phyloP scores from a whole-genome alignment of 1,284 basidiomycete species.

The Bondarzewia mesenterica region DNA sequence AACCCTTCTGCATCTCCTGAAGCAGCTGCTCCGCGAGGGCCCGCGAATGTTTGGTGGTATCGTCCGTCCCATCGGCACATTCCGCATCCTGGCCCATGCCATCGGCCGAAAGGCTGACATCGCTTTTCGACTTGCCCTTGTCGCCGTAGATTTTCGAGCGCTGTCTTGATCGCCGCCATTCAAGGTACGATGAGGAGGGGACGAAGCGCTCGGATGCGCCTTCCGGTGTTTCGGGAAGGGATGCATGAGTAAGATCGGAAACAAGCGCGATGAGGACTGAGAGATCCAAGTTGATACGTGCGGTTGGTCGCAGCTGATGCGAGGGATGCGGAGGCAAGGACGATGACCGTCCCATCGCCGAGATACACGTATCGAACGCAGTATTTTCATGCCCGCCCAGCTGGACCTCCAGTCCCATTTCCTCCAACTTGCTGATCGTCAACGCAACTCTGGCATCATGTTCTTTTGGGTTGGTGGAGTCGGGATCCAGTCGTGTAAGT shows the following conservation, averaged over 20 bases:
- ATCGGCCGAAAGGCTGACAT: constrained; percentile 8
- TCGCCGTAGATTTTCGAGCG: constrained; percentile 17
- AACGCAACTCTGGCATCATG: constrained; percentile 52
- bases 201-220: constrained; percentile 59
- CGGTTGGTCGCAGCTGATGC: constrained; percentile 35
- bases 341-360: constrained; percentile 10
- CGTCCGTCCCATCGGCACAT: constrained; percentile 21
- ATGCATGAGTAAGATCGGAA: constrained; percentile 73
- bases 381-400: constrained; percentile 72
- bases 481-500: constrained; percentile 59
- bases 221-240: constrained; percentile 46
- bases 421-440: constrained; percentile 46
- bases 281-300: constrained; percentile 68
- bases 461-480: constrained; percentile 27
- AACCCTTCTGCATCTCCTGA: constrained; percentile 63
- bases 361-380: no score
- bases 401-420: constrained; percentile 59
- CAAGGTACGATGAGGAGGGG: constrained; percentile 43
- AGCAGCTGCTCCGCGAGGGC: constrained; percentile 57
- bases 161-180: constrained; percentile 41
- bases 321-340: constrained; percentile 12
- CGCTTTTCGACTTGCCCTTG: constrained; percentile 2
- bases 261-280: constrained; percentile 77
- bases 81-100: constrained; percentile 18
- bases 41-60: constrained; percentile 41